Evolutionary conservation across 1,284 basidiomycete genomes (phyloP).

Genomic region (Boletus smithii): DNA sequence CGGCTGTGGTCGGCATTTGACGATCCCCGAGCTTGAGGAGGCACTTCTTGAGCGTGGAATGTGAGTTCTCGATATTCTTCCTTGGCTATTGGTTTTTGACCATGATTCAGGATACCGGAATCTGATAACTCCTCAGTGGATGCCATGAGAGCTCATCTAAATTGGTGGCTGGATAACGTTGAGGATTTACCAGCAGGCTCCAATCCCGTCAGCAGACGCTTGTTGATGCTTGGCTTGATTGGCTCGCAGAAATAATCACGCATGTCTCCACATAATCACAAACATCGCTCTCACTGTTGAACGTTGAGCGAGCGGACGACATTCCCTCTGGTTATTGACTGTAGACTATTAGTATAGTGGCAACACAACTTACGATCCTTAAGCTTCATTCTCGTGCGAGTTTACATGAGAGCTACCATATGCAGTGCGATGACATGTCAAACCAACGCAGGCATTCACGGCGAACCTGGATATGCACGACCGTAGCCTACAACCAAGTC

Average conservation of each 20-base stretch:
- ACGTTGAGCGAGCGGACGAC: neutral
- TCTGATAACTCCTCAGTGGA: slow-evolving; percentile 37
- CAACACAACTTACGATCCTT: slow-evolving; percentile 14
- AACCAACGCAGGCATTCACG: too few relatives aligned
- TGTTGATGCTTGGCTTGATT: slow-evolving; percentile 38
- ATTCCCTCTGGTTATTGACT: slow-evolving; percentile 3
- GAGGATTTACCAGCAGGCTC: slow-evolving; percentile 32
- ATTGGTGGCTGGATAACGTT: slow-evolving; percentile 56
- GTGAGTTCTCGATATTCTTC: slow-evolving; percentile 41
- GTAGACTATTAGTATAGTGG: slow-evolving; percentile 15
- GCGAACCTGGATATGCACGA: too few relatives aligned
- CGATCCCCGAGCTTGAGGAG: slow-evolving; percentile 51
- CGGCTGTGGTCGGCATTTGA: slow-evolving; percentile 44
- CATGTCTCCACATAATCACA: neutral
- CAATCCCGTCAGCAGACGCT: slow-evolving; percentile 41
- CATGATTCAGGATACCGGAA: slow-evolving; percentile 24
- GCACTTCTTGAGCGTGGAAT: slow-evolving; percentile 72
- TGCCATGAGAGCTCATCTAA: slow-evolving; percentile 46
- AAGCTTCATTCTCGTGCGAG: neutral
- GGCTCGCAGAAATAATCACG: slow-evolving; percentile 31
- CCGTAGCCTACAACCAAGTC: too few relatives aligned
- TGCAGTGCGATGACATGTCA: neutral
- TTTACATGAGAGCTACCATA: too few relatives aligned
- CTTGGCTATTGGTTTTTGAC: neutral
- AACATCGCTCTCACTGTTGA: neutral